Percentiles rank a stretch among this genome's conserved stretches.
Conservation (phyloP, 768 basidiomycete genomes). For the Russula lepida region DNA sequence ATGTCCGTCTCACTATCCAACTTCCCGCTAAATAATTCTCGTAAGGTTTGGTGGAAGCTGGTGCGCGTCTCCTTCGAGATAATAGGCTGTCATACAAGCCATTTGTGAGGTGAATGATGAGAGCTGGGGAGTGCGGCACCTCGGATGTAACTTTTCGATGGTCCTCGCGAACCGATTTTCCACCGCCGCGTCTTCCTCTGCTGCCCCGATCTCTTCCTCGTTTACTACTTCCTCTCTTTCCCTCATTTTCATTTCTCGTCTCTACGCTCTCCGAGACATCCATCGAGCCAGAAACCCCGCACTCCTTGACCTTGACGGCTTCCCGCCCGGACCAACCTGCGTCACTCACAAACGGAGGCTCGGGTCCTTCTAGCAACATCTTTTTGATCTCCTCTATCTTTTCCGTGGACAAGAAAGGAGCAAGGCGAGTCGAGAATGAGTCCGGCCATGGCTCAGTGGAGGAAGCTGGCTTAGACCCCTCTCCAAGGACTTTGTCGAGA, state of each 20-base stretch:
- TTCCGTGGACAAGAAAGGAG: conserved; percentile 54
- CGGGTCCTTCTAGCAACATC: conserved; percentile 74
- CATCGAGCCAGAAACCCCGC: conserved; percentile 19
- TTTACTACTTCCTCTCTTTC: conserved; percentile 29
- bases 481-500: conserved; percentile 11
- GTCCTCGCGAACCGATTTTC: conserved; percentile 46
- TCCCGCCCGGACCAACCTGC: conserved; percentile 60
- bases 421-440: conserved; percentile 44
- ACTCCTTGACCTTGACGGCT: conserved; percentile 29
- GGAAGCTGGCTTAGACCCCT: conserved; percentile 19
- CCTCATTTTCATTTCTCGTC: conserved; percentile 24
- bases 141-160: conserved; percentile 71
- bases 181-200: conserved; percentile 39
- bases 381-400: conserved; percentile 55
- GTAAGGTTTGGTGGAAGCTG: conserved; percentile 69
- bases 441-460: conserved; percentile 53
- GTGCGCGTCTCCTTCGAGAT: conserved; percentile 72
- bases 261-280: conserved; percentile 20
- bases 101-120: conserved; percentile 6
- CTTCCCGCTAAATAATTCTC: conserved; percentile 75
- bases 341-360: conserved; percentile 67
- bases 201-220: conserved; percentile 36
- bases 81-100: conserved; percentile 53
- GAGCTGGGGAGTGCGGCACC: conserved; percentile 40
- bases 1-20: conserved; percentile 76